Evolutionary conservation across 2,329 filamentous ascomycete genomes (phyloP).

Genomic region (Colletotrichum tanaceti): DNA sequence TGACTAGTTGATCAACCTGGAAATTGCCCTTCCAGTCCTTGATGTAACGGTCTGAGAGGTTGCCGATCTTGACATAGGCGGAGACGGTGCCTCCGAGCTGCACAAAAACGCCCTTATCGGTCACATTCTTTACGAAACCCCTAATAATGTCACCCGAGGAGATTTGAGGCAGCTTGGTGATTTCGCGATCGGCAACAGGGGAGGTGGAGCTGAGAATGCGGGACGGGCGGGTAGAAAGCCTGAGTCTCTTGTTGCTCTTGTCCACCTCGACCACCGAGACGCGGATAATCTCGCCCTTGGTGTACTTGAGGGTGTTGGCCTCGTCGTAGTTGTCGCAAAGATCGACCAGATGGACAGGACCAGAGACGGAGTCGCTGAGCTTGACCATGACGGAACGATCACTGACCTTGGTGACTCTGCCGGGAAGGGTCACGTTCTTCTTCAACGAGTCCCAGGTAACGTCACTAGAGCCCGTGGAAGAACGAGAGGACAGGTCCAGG

Average conservation of each 20-base stretch:
- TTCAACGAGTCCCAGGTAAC: conserved; percentile 79
- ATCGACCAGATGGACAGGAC: conserved; percentile 84
- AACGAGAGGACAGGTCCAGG: conserved; percentile 84
- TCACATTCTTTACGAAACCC: conserved; percentile 91
- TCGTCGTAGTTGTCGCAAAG: conserved; percentile 87
- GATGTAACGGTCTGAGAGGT: conserved; percentile 89
- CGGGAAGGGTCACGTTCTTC: conserved; percentile 83
- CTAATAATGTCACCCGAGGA: conserved; percentile 82
- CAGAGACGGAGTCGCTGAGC: conserved; percentile 82
- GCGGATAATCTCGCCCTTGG: conserved; percentile 86
- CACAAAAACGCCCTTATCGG: conserved; percentile 90
- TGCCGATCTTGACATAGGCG: conserved; percentile 85
- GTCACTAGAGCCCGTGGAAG: conserved; percentile 65
- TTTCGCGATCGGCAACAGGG: conserved; percentile 82
- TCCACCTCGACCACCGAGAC: conserved; percentile 89
- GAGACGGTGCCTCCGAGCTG: conserved; percentile 83
- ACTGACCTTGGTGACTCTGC: conserved; percentile 84
- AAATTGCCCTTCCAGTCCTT: conserved; percentile 96
- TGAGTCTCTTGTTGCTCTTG: conserved; percentile 83
- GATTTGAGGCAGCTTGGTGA: conserved; percentile 77
- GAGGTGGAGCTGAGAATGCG: conserved; percentile 89
- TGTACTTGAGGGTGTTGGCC: conserved; percentile 78
- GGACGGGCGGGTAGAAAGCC: conserved; percentile 85
- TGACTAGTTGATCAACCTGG: conserved; percentile 89
- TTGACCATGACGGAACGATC: conserved; percentile 88